Percentiles rank a stretch among this genome's conserved stretches.
Conservation (phyloP, 768 basidiomycete species). For the Boletus vinaceobasis region DNA sequence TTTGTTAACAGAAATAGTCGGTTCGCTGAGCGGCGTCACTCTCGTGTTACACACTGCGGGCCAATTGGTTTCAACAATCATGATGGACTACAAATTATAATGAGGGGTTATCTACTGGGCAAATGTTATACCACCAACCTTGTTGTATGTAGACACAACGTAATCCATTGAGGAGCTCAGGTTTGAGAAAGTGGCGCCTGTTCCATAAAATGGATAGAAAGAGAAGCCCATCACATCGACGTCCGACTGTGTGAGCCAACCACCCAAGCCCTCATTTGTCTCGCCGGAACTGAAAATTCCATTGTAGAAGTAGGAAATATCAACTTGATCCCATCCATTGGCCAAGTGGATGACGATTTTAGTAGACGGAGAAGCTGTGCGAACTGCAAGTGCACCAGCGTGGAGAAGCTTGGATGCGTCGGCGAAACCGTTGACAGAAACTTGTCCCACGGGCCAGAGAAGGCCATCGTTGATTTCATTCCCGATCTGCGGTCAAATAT, state of each 20-base stretch:
- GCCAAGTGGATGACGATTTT: slow-evolving; percentile 7
- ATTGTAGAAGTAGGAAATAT: slow-evolving; percentile 3
- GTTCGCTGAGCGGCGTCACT: slow-evolving; percentile 6
- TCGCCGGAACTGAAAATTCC: slow-evolving; percentile 1
- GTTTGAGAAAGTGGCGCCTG: slow-evolving; percentile 5
- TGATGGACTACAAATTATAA: slow-evolving; percentile 3
- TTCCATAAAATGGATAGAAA: slow-evolving; percentile 12
- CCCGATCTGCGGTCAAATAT: slow-evolving; percentile 6
- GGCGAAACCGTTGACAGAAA: slow-evolving; percentile 6
- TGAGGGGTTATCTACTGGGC: not conserved
- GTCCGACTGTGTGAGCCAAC: slow-evolving; percentile 3
- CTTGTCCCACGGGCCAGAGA: slow-evolving; percentile 5
- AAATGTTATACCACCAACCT: not conserved
- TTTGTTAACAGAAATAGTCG: not conserved
- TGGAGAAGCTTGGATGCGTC: slow-evolving; percentile 31
- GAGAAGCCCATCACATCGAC: slow-evolving; percentile 9
- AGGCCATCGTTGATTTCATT: slow-evolving; percentile 12
- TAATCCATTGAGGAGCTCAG: not conserved
- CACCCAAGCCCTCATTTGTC: not conserved
- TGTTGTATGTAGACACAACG: slow-evolving; percentile 9
- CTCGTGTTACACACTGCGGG: not conserved
- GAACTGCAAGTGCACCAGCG: slow-evolving; percentile 25
- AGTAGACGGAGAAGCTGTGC: not conserved
- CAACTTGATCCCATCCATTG: slow-evolving; percentile 5
- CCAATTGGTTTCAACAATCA: slow-evolving; percentile 14